phyloP scores from a whole-genome alignment of 257 asterid genomes.

The Solanum appendiculatum region DNA sequence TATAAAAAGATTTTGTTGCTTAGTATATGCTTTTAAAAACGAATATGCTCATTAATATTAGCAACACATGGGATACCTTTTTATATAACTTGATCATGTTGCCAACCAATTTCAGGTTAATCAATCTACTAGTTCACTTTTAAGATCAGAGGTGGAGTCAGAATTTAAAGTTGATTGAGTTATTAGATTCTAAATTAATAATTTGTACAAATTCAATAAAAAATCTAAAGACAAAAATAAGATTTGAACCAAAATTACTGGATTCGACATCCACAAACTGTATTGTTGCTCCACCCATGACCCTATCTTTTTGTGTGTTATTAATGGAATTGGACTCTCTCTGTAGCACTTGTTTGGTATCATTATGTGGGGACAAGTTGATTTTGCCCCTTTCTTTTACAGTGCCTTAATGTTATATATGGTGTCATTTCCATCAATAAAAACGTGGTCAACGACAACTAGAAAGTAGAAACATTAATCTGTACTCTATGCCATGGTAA shows the following conservation, averaged over 20 bases:
- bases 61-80: neutral
- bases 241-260: neutral
- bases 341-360: neutral
- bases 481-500: neutral
- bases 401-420: neutral
- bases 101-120: neutral
- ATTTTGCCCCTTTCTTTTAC: neutral
- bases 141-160: too few species aligned
- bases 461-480: too few species aligned
- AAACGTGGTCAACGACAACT: neutral
- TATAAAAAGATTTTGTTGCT: neutral
- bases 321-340: neutral
- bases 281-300: neutral
- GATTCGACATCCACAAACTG: fast-evolving
- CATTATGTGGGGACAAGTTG: neutral
- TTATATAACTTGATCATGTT: neutral
- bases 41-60: neutral
- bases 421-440: neutral
- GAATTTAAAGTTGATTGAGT: neutral
- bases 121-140: neutral
- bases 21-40: neutral
- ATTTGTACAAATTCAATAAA: too few species aligned
- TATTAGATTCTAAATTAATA: too few species aligned
- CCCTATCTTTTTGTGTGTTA: neutral
- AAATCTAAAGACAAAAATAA: neutral